Evolutionary conservation across 306 rosid species (phyloP), one percentile per base, ranked within the genome.

Genomic region (Begonia peltatifolia): DNA sequence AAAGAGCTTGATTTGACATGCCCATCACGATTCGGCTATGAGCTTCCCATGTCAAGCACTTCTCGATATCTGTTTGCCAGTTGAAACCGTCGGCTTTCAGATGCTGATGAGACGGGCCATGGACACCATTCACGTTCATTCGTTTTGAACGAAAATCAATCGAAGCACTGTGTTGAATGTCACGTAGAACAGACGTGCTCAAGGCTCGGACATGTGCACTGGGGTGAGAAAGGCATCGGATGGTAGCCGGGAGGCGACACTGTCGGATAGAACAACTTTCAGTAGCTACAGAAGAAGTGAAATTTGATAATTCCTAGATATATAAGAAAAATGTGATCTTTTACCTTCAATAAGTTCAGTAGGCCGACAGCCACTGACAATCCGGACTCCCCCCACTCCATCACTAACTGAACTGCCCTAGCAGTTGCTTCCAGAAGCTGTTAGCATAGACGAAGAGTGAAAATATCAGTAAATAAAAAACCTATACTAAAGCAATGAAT

Each of bases 401-500:
- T 79, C 60, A 85, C 79, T 5, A 84, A 94, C 59, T 73, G 84
- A 74, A 89, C 76, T 50, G 94, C 95, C 65, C 90, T 78, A 55
- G 97, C 97, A 43, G 94, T 85, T 50, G 83, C 95, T 73, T 89
- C 97, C 79, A 89, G 59, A 23, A 85, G 72, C 97, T 89, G 90
- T 50, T 46, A 47, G 58, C 16, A 35, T 38, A 15, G 25, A 15
- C 8, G 9, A 30, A 7, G 38, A 30, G 38, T 7, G 8, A 30
- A 30, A 30, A 30, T 30, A 30, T 30, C 38, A 30, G 38, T 30
- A 3, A 25, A 25, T 25, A 25, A 25, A 25, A 3, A 25, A 2
- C 6, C 35, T 1, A 25, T 25, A 25, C 35, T 25, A 25, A 25
- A 25, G 35, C 6, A 1, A 25, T 25, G 35, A 25, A 25, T 25